Percentiles rank a stretch among this genome's conserved stretches.
phyloP scores from a whole-genome alignment of 768 basidiomycete species.

The Xerocomellus dryophilus region DNA sequence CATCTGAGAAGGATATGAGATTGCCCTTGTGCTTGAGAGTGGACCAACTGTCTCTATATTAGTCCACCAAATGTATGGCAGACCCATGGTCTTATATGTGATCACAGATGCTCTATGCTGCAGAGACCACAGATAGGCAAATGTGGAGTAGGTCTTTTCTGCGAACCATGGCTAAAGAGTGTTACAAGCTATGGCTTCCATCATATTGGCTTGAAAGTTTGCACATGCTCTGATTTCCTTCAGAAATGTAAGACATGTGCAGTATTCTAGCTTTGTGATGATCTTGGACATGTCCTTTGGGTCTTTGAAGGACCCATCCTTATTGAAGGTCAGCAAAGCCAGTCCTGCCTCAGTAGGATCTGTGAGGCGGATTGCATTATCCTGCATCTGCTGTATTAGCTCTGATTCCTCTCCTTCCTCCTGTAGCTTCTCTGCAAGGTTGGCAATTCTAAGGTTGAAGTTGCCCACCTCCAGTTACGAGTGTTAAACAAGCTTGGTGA shows the following conservation, averaged over 20 bases:
- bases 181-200: not conserved
- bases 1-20: not conserved
- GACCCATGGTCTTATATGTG: not conserved
- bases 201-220: not conserved
- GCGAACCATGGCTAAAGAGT: not conserved
- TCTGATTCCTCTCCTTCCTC: not conserved
- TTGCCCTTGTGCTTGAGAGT: slow-evolving; percentile 2
- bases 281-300: not conserved
- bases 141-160: slow-evolving; percentile 4
- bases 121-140: slow-evolving; percentile 2
- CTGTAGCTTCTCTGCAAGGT: too few relatives aligned
- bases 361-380: not conserved
- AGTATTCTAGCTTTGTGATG: slow-evolving; percentile 11
- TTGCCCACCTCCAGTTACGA: too few relatives aligned
- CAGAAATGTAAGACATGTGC: slow-evolving; percentile 6
- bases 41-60: not conserved
- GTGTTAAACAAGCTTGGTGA: not conserved
- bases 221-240: not conserved
- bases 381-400: not conserved
- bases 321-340: not conserved
- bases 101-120: slow-evolving; percentile 3
- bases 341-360: not conserved
- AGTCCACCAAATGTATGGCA: slow-evolving; percentile 4
- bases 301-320: slow-evolving; percentile 19
- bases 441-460: too few relatives aligned